Percentiles rank a stretch among this genome's conserved stretches.
Conservation (phyloP, 1,284 basidiomycete genomes). For the Tetrapyrgos nigripes region DNA sequence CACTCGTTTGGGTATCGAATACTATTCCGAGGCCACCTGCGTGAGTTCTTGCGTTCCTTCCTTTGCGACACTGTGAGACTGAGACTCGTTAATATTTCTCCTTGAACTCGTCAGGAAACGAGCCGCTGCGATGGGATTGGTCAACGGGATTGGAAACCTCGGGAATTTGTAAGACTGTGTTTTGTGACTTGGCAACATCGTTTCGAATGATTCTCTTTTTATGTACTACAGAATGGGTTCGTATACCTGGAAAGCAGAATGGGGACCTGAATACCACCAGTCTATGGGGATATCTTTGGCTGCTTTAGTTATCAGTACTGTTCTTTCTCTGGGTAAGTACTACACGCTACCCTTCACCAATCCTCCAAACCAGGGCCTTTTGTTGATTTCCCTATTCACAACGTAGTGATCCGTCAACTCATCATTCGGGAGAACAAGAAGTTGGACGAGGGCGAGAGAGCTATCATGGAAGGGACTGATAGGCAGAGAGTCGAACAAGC, state of each 20-base stretch:
- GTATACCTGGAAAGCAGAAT: slow-evolving; percentile 56
- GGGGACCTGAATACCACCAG: slow-evolving; percentile 54
- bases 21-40: slow-evolving; percentile 69
- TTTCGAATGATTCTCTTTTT: too few relatives aligned
- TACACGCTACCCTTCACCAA: too few relatives aligned
- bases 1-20: slow-evolving; percentile 68
- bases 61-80: too few relatives aligned
- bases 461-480: slow-evolving; percentile 49
- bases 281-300: slow-evolving; percentile 54
- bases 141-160: slow-evolving; percentile 38
- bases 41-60: slow-evolving; percentile 23
- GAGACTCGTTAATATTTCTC: too few relatives aligned
- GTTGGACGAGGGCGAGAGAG: slow-evolving; percentile 50
- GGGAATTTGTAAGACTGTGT: slow-evolving; percentile 42
- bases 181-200: too few relatives aligned
- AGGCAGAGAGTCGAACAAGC: too few relatives aligned
- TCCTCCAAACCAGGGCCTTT: too few relatives aligned
- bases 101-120: too few relatives aligned
- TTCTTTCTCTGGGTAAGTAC: slow-evolving; percentile 43
- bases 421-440: slow-evolving; percentile 50
- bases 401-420: slow-evolving; percentile 53
- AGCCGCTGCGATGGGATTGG: slow-evolving; percentile 44
- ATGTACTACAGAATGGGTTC: slow-evolving; percentile 52
- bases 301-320: slow-evolving; percentile 42
- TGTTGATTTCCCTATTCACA: slow-evolving; percentile 6